Evolutionary conservation across 1,284 basidiomycete species (phyloP).

Genomic region (Sparassis latifolia): DNA sequence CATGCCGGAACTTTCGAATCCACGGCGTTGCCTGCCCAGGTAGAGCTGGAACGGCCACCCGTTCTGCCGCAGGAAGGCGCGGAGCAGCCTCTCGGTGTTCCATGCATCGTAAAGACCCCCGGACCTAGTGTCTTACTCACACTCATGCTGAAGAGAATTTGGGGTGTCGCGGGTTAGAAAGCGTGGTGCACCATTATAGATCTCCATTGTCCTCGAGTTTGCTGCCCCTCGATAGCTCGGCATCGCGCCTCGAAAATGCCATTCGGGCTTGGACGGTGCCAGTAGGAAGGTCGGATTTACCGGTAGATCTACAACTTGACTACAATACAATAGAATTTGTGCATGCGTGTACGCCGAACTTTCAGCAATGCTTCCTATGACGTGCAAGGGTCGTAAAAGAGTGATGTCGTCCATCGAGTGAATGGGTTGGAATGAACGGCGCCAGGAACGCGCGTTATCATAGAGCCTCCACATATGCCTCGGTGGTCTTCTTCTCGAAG

Average conservation of each 20-base stretch:
- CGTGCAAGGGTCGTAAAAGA: too few relatives aligned
- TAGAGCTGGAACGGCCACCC: constrained; percentile 36
- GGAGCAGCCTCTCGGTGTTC: constrained; percentile 32
- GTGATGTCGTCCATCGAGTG: too few relatives aligned
- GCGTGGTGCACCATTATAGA: background rate
- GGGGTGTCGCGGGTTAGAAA: constrained; percentile 35
- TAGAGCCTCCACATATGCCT: constrained; percentile 16
- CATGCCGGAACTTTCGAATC: constrained; percentile 39
- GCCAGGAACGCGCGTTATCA: background rate
- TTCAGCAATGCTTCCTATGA: too few relatives aligned
- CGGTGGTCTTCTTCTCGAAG: constrained; percentile 21
- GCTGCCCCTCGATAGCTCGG: too few relatives aligned
- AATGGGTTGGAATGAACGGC: too few relatives aligned
- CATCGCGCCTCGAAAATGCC: too few relatives aligned
- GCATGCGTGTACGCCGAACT: too few relatives aligned
- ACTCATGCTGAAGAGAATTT: constrained; percentile 47
- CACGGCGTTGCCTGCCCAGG: constrained; percentile 44
- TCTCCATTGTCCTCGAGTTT: background rate
- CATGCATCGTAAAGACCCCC: constrained; percentile 51
- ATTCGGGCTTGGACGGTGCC: too few relatives aligned
- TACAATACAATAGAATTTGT: too few relatives aligned
- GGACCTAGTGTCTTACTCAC: constrained; percentile 43
- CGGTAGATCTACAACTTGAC: too few relatives aligned
- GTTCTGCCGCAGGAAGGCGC: constrained; percentile 13
- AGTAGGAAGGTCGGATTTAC: too few relatives aligned